phyloP scores from a whole-genome alignment of 1,284 basidiomycete species.

The Ceratobasidium sp. region DNA sequence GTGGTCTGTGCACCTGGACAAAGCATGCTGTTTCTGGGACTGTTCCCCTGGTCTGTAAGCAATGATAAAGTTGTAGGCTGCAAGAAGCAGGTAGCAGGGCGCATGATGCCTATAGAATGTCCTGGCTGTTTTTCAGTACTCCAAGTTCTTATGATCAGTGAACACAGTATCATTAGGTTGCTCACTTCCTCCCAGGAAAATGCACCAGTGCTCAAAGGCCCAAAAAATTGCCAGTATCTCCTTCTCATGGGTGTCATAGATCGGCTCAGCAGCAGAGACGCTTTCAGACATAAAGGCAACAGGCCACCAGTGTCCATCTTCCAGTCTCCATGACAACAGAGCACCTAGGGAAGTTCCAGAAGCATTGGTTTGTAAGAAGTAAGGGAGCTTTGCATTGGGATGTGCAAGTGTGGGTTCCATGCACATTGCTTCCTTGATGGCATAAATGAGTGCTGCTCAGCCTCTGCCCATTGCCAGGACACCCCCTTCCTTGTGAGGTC shows the following conservation, averaged over 20 bases:
- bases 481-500: slow-evolving; percentile 41
- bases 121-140: too few species aligned
- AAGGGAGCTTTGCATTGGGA: not conserved
- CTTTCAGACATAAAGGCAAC: not conserved
- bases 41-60: not conserved
- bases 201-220: not conserved
- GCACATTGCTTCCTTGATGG: not conserved
- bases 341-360: not conserved
- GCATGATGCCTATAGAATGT: too few species aligned
- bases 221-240: not conserved
- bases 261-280: not conserved
- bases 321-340: not conserved
- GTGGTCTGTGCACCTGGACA: slow-evolving; percentile 5
- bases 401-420: not conserved
- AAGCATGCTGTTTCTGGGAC: not conserved
- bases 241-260: not conserved
- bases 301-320: not conserved
- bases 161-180: not conserved
- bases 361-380: too few species aligned
- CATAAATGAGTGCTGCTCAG: not conserved
- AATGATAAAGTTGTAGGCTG: not conserved
- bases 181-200: not conserved
- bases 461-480: not conserved
- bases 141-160: not conserved
- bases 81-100: too few species aligned